phyloP scores from a whole-genome alignment of 1,284 basidiomycete species.

The Cutaneotrichosporon sp. region DNA sequence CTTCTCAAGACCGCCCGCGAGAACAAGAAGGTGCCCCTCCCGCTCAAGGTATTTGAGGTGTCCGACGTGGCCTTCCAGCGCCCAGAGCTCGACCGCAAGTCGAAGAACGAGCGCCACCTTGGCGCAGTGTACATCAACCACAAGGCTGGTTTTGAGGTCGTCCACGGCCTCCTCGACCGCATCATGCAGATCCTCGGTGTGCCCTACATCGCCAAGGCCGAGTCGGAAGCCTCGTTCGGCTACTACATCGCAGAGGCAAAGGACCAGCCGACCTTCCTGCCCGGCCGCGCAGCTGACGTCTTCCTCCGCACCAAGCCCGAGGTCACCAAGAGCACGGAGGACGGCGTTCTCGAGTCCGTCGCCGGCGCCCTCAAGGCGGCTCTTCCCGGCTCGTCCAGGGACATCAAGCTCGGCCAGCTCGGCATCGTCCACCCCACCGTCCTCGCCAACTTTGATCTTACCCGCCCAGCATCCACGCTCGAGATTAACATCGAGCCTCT shows the following conservation, averaged over 20 bases:
- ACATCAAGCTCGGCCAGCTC: conserved; percentile 72
- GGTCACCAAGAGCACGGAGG: conserved; percentile 28
- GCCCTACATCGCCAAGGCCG: conserved; percentile 63
- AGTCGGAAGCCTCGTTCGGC: conserved; percentile 60
- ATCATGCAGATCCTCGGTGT: conserved; percentile 93
- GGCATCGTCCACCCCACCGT: conserved; percentile 88
- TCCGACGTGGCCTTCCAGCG: conserved; percentile 93
- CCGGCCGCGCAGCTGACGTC: conserved; percentile 86
- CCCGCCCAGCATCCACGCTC: conserved; percentile 89
- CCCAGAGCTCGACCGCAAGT: conserved; percentile 66
- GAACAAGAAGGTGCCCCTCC: conserved; percentile 88
- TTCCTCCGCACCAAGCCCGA: conserved; percentile 66
- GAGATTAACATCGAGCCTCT: conserved; percentile 93
- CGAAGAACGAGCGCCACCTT: conserved; percentile 79
- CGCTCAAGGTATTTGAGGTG: conserved; percentile 89
- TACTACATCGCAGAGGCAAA: conserved; percentile 87
- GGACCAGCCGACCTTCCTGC: conserved; percentile 88
- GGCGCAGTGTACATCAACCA: conserved; percentile 94
- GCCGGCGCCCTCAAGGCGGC: conserved; percentile 46
- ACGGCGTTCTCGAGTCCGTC: conserved; percentile 43
- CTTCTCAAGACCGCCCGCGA: conserved; percentile 95
- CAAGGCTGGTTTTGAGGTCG: conserved; percentile 92
- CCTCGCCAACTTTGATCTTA: conserved; percentile 86
- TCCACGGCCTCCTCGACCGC: conserved; percentile 89
- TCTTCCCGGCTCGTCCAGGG: conserved; percentile 47